Evolutionary conservation across 2,329 filamentous ascomycete genomes (phyloP).

Genomic region (Parastagonospora nodorum): DNA sequence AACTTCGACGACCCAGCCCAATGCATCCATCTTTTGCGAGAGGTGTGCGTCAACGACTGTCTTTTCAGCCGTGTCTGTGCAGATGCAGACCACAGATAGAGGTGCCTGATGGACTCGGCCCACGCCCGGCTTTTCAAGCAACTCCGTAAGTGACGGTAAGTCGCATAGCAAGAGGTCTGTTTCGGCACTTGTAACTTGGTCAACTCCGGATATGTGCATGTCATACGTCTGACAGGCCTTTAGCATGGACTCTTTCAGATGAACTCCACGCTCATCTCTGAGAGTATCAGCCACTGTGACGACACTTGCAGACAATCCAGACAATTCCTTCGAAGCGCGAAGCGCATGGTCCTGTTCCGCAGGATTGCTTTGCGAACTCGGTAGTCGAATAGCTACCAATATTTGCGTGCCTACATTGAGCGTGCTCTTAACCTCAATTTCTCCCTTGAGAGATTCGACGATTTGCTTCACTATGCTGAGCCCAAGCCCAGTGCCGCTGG

Average conservation of each 20-base stretch:
- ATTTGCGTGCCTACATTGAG: conserved; percentile 34
- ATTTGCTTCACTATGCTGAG: conserved; percentile 45
- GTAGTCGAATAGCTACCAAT: conserved; percentile 28
- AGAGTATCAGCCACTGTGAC: conserved; percentile 25
- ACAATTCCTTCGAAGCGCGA: conserved; percentile 21
- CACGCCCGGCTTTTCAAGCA: conserved; percentile 21
- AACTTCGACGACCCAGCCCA: conserved; percentile 33
- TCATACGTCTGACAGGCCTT: conserved; percentile 30
- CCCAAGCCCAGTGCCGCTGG: conserved; percentile 41
- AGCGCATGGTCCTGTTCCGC: conserved; percentile 16
- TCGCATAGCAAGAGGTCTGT: conserved; percentile 36
- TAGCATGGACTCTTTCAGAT: conserved; percentile 31
- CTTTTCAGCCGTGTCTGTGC: conserved; percentile 35
- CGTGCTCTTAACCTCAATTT: conserved; percentile 38
- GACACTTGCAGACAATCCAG: conserved; percentile 25
- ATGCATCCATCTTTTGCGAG: conserved; percentile 23
- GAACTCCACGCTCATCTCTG: conserved; percentile 27
- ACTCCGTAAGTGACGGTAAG: conserved; percentile 25
- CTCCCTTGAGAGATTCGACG: conserved; percentile 38
- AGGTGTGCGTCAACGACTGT: conserved; percentile 26
- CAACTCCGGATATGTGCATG: conserved; percentile 22
- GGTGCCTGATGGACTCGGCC: conserved; percentile 19
- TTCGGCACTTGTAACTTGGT: conserved; percentile 13
- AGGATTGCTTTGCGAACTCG: conserved; percentile 16
- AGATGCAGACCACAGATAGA: conserved; percentile 33